phyloP scores from a whole-genome alignment of 768 basidiomycete genomes.

The Termitomyces bulborhizus region DNA sequence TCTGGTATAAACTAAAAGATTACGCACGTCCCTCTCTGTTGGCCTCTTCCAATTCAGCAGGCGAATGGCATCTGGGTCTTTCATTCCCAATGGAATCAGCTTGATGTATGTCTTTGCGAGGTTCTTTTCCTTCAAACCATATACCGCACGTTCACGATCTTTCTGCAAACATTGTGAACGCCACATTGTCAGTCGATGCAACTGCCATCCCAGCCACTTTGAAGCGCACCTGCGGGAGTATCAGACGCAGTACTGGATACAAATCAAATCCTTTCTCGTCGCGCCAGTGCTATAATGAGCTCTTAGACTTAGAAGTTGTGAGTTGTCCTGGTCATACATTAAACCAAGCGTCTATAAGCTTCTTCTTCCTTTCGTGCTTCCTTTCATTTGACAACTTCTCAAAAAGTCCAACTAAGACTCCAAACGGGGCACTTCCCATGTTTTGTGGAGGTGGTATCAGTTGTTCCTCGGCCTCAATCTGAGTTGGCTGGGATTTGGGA shows the following conservation, averaged over 20 bases:
- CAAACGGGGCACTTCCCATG: constrained; percentile 62
- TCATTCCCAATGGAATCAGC: constrained; percentile 75
- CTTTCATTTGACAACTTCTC: constrained; percentile 66
- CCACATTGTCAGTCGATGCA: constrained; percentile 1
- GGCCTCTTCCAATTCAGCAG: constrained; percentile 90
- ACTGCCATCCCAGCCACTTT: background rate
- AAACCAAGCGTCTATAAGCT: constrained; percentile 73
- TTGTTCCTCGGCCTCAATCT: constrained; percentile 19
- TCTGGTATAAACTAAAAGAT: background rate
- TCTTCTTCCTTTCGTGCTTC: constrained; percentile 68
- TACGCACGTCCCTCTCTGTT: constrained; percentile 50
- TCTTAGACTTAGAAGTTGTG: constrained; percentile 6
- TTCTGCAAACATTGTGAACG: constrained; percentile 46
- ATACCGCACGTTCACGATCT: constrained; percentile 88
- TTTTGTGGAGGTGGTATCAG: constrained; percentile 53
- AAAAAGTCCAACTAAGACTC: constrained; percentile 64
- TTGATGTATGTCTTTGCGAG: constrained; percentile 91
- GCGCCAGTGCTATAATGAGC: constrained; percentile 67
- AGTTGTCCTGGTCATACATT: constrained; percentile 43
- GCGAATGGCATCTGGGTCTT: constrained; percentile 75
- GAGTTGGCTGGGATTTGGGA: constrained; percentile 19
- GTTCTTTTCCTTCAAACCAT: constrained; percentile 93
- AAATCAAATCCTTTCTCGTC: constrained; percentile 80
- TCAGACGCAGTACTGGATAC: constrained; percentile 82
- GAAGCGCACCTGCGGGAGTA: constrained; percentile 75